Percentiles rank a stretch among this genome's conserved stretches.
Conservation (phyloP, 2,329 filamentous ascomycete genomes). For the Verticillium nonalfalfae region DNA sequence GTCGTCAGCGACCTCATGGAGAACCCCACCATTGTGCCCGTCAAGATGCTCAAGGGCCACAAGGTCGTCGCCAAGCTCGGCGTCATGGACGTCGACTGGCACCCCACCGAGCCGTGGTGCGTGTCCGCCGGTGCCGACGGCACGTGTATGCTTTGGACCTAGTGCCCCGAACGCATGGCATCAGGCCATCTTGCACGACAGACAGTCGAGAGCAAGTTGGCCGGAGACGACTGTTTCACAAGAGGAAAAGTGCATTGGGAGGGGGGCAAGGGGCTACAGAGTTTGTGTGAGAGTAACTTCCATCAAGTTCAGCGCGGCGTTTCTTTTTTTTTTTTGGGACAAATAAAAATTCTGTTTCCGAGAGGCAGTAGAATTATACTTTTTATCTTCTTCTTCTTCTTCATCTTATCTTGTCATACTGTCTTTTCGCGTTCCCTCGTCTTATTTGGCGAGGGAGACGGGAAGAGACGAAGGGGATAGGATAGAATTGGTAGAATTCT, state of each 20-base stretch:
- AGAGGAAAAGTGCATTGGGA: slow-evolving; percentile 3
- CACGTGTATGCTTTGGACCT: slow-evolving; percentile 84
- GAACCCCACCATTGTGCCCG: slow-evolving; percentile 90
- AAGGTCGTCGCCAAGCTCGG: slow-evolving; percentile 80
- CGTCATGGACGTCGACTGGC: slow-evolving; percentile 94
- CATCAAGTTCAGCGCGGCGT: not conserved
- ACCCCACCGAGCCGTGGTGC: slow-evolving; percentile 88
- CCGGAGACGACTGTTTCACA: no score
- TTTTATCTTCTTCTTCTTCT: not conserved
- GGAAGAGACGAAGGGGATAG: no score
- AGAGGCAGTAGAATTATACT: not conserved
- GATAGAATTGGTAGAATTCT: no score
- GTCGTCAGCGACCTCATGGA: slow-evolving; percentile 93
- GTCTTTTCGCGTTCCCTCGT: not conserved
- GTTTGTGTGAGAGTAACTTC: not conserved
- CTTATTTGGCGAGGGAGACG: not conserved
- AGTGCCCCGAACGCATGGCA: no score
- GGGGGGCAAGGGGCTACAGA: not conserved
- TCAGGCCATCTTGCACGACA: no score
- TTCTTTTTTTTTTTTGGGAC: not conserved
- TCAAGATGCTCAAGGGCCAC: slow-evolving; percentile 91
- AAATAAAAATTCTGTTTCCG: not conserved
- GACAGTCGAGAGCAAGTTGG: no score
- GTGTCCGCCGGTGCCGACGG: slow-evolving; percentile 93
- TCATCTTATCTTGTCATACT: not conserved